Evolutionary conservation across 2,329 filamentous ascomycete species (phyloP).

Genomic region (Neofusicoccum parvum): DNA sequence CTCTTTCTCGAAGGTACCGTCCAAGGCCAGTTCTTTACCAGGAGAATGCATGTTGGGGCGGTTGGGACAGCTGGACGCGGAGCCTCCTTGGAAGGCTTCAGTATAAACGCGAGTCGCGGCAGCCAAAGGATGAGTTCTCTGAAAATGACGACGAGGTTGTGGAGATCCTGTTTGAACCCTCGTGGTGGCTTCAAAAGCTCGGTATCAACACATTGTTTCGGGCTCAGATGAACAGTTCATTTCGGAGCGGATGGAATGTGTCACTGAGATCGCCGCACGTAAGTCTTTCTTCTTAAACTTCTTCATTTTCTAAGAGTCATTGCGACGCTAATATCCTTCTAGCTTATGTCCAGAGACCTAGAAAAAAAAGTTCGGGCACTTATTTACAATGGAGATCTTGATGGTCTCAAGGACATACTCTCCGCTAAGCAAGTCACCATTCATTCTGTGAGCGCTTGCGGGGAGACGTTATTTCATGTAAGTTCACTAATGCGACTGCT

Average conservation of each 20-base stretch:
- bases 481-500: not conserved
- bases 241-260: not conserved
- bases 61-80: not conserved
- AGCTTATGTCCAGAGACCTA: not conserved
- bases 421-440: not conserved
- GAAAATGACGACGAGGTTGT: not conserved
- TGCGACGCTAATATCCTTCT: not conserved
- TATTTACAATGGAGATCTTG: not conserved
- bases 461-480: not conserved
- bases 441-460: accelerated
- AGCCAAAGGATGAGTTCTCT: too few species aligned
- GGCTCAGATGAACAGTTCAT: not conserved
- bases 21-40: not conserved
- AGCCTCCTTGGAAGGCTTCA: not conserved
- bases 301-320: not conserved
- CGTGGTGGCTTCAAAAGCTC: not conserved
- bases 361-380: accelerated
- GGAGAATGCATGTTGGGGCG: not conserved
- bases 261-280: not conserved
- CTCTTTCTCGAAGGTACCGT: not conserved
- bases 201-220: not conserved
- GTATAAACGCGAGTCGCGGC: not conserved
- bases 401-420: not conserved
- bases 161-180: not conserved
- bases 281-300: not conserved